These are phyloP conservation scores for Mucor indicus DNA, from an alignment of 371 early-diverging fungal species.

Conservation along the genomic window DNA sequence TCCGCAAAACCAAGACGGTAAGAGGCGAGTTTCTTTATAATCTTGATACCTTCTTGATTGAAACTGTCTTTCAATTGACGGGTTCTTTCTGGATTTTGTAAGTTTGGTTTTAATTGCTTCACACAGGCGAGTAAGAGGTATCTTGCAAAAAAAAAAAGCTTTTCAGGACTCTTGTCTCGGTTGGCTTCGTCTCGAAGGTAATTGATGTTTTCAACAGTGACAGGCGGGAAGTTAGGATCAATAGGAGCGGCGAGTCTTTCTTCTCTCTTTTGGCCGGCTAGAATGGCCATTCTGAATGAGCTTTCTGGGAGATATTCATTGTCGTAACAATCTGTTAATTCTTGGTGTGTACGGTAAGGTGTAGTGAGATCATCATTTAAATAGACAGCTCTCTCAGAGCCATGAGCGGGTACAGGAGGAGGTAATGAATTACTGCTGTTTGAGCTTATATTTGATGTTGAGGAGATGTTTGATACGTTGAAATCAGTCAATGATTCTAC, in stretches of 20 bases:
- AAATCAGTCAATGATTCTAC: too few relatives aligned
- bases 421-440: too few relatives aligned
- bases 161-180: too few relatives aligned
- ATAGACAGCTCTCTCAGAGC: too few relatives aligned
- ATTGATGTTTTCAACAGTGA: slow-evolving; percentile 62
- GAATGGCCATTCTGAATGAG: neutral
- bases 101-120: slow-evolving; percentile 39
- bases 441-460: too few relatives aligned
- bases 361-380: too few relatives aligned
- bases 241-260: slow-evolving; percentile 1
- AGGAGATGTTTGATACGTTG: too few relatives aligned
- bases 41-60: slow-evolving; percentile 63
- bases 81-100: slow-evolving; percentile 57
- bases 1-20: slow-evolving; percentile 66
- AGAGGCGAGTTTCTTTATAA: slow-evolving; percentile 63
- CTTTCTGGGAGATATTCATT: neutral
- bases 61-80: slow-evolving; percentile 64
- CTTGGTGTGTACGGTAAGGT: too few relatives aligned
- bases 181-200: slow-evolving; percentile 70
- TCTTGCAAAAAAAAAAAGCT: slow-evolving; percentile 80
- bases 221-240: slow-evolving; percentile 21
- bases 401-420: too few relatives aligned
- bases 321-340: too few relatives aligned
- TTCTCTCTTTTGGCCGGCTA: neutral
- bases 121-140: slow-evolving; percentile 57